Percentiles rank a stretch among this genome's conserved stretches.
These are phyloP conservation scores for Anacardium occidentale DNA, from an alignment of 345 rosid species.

Conservation along the genomic window DNA sequence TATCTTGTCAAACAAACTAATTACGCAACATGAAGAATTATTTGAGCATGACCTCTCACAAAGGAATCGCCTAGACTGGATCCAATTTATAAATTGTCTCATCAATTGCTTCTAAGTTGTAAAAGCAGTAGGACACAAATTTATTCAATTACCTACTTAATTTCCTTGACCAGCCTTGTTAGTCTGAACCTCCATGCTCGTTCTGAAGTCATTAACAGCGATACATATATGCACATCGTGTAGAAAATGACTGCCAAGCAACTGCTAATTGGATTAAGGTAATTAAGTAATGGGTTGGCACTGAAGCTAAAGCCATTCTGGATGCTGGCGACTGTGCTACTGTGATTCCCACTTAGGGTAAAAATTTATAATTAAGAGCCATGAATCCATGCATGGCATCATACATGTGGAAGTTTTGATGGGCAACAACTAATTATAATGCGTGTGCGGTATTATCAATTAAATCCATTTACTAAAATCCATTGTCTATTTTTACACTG, in stretches of 20 bases:
- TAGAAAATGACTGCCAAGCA: background rate
- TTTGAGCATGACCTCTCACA: background rate
- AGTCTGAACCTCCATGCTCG: no score
- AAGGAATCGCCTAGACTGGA: background rate
- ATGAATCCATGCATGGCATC: background rate
- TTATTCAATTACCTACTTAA: background rate
- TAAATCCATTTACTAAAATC: no score
- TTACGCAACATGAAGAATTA: background rate
- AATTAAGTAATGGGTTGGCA: background rate
- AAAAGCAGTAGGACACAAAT: no score
- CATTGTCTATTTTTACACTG: constrained; percentile 8
- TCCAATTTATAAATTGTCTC: no score
- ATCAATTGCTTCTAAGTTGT: background rate
- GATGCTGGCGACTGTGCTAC: background rate
- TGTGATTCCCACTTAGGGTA: background rate
- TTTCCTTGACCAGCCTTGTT: background rate
- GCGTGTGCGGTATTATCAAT: background rate
- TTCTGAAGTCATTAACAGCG: no score
- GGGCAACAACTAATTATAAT: constrained; percentile 28
- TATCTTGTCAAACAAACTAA: background rate
- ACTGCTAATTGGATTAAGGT: background rate
- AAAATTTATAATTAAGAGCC: background rate
- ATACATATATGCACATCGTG: no score
- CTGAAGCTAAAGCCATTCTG: background rate
- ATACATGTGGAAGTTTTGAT: no score